phyloP scores from a whole-genome alignment of 1,284 basidiomycete species.

The Meira miltonrushii region DNA sequence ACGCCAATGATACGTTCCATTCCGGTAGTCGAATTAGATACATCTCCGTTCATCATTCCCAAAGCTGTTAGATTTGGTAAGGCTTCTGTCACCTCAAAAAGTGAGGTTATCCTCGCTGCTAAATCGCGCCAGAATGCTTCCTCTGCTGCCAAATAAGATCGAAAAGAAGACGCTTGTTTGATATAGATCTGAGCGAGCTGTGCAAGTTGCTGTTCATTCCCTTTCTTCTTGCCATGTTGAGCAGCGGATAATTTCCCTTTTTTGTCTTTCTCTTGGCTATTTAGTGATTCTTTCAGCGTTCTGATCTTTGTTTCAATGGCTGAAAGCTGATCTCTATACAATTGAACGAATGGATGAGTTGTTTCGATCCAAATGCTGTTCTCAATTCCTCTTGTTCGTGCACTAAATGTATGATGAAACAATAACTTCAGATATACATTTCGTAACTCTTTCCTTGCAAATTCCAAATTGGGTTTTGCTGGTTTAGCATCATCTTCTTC shows the following conservation, averaged over 20 bases:
- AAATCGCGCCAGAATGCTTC: slow-evolving; percentile 41
- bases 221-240: not conserved
- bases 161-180: slow-evolving; percentile 19
- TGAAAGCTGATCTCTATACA: slow-evolving; percentile 33
- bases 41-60: slow-evolving; percentile 17
- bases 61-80: slow-evolving; percentile 26
- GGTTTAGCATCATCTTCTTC: not conserved
- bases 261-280: not conserved
- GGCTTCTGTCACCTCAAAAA: slow-evolving; percentile 40
- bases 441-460: slow-evolving; percentile 39
- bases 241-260: not conserved
- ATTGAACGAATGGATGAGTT: slow-evolving; percentile 36
- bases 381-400: slow-evolving; percentile 34
- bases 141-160: slow-evolving; percentile 38
- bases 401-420: slow-evolving; percentile 40
- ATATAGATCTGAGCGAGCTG: slow-evolving; percentile 5
- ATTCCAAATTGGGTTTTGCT: slow-evolving; percentile 24
- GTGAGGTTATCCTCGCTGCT: slow-evolving; percentile 31
- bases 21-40: slow-evolving; percentile 7
- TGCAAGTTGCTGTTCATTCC: slow-evolving; percentile 5
- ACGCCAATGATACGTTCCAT: slow-evolving; percentile 11
- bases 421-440: slow-evolving; percentile 46
- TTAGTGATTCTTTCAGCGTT: not conserved
- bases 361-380: slow-evolving; percentile 44
- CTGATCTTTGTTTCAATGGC: slow-evolving; percentile 25